Percentiles rank a stretch among this genome's conserved stretches.
These are phyloP conservation scores for Exophiala spinifera DNA, from an alignment of 2,329 filamentous ascomycete species.

Conservation along the genomic window DNA sequence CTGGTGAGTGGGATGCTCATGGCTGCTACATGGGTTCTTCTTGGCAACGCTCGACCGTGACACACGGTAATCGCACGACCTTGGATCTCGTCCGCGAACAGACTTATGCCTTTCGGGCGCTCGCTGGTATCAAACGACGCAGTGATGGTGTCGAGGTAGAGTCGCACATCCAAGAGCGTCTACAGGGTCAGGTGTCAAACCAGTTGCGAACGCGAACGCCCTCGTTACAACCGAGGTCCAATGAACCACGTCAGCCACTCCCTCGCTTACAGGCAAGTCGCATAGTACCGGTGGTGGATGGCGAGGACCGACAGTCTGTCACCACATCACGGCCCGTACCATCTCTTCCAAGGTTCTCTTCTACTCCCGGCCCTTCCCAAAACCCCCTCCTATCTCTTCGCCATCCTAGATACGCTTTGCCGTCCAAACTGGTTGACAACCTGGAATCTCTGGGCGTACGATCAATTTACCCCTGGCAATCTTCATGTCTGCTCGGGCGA, in stretches of 20 bases:
- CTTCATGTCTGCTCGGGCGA: conserved; percentile 66
- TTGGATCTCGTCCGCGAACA: conserved; percentile 41
- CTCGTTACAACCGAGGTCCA: background rate
- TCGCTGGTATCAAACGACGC: conserved; percentile 52
- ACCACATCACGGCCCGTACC: background rate
- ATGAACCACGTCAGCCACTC: background rate
- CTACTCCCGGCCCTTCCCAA: conserved; percentile 37
- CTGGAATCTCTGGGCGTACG: conserved; percentile 65
- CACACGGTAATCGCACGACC: conserved; percentile 52
- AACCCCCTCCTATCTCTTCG: conserved; percentile 56
- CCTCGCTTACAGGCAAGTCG: conserved; percentile 15
- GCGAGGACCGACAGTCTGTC: background rate
- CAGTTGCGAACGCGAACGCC: background rate
- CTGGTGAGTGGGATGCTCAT: no score
- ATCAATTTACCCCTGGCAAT: conserved; percentile 76
- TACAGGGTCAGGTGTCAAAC: background rate
- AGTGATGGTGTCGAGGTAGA: conserved; percentile 25
- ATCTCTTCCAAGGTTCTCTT: conserved; percentile 12
- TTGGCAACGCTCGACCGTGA: conserved; percentile 37
- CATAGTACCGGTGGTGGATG: conserved; percentile 1
- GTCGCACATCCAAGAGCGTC: background rate
- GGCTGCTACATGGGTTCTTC: conserved; percentile 9
- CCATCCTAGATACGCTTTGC: conserved; percentile 63
- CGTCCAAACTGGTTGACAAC: conserved; percentile 59
- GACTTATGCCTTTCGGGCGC: conserved; percentile 39